A percentile compares a stretch with the other conserved stretches of the same genome.
Conservation (phyloP, 148 eudicot genomes). For the Vaccinium vitisidaea region DNA sequence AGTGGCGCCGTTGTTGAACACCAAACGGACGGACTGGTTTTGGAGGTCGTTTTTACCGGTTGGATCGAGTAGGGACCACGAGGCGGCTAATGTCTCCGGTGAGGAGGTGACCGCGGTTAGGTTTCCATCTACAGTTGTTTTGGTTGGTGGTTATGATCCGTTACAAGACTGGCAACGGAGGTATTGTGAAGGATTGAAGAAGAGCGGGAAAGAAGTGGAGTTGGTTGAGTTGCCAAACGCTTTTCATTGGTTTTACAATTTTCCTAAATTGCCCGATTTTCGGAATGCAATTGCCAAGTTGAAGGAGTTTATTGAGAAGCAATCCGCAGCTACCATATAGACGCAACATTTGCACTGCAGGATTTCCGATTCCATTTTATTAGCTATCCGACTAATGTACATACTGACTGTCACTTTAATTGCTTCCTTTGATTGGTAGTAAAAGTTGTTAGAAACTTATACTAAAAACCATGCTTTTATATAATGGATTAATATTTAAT, state of each 20-base stretch:
- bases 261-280: slow-evolving; percentile 24
- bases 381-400: too few species aligned
- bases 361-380: too few species aligned
- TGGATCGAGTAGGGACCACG: slow-evolving; percentile 43
- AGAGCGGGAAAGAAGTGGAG: slow-evolving; percentile 32
- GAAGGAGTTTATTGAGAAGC: slow-evolving; percentile 18
- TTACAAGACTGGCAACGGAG: slow-evolving; percentile 41
- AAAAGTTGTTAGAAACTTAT: too few species aligned
- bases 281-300: slow-evolving; percentile 17
- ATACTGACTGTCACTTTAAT: too few species aligned
- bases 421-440: too few species aligned
- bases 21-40: slow-evolving; percentile 26
- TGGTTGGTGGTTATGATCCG: slow-evolving; percentile 37
- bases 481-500: too few species aligned
- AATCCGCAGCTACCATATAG: too few species aligned
- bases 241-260: slow-evolving; percentile 29
- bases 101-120: background rate
- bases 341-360: too few species aligned
- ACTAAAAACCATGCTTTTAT: too few species aligned
- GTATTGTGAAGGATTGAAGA: slow-evolving; percentile 29
- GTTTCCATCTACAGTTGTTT: slow-evolving; percentile 32
- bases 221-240: slow-evolving; percentile 37
- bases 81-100: slow-evolving; percentile 26
- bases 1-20: background rate
- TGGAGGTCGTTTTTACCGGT: slow-evolving; percentile 50